Evolutionary conservation across 176 grass and related monocot genomes (phyloP), one percentile per base, ranked within the genome.

Genomic region (Panicum miliaceum): DNA sequence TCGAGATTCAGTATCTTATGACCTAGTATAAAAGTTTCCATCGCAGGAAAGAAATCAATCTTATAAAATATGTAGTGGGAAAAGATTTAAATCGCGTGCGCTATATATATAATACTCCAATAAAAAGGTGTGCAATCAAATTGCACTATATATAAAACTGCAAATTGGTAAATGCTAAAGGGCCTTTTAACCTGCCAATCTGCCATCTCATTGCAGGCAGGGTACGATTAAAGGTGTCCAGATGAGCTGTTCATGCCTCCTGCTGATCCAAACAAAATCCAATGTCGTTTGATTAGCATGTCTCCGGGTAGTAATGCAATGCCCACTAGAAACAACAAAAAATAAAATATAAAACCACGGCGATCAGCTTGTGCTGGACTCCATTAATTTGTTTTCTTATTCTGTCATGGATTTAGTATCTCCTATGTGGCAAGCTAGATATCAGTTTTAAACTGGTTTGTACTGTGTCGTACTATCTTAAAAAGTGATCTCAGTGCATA

Each of bases 351-450:
- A 45, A 43, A 72, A 60, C 73, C 43, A 15, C 61, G 57, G 25
- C 46, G 38, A 60, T 18, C 64, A 77, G 12, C 32, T 60, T 48
- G 6, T 22, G 38, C 64, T 61, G 83, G 63, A 69, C 5, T 78
- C 64, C 74, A 78, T 70, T 59, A 59, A 68, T 25, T 20, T 48
- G 48, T 18, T 59, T 57, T 60, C 13, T 70, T 85, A 58, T 12
- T 46, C 26, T 35, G 18, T 22, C n/a, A 32, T 58, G 41, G 2
- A 29, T 47, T 14, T 29, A 22, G 8, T 34, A 25, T 25, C 66
- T 32, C 18, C 50, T 25, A 57, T 9, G 63, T 84, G 23, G 12
- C 12, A 59, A 12, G 12, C 12, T 47, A 12, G 7, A 16, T 35
- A 7, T n/a, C 12, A 32, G 37, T 64, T 75, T 48, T 71, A 40